Base-by-base conservation (phyloP, 2,329 filamentous ascomycete genomes). In the Sarocladiaceae sp. region DNA sequence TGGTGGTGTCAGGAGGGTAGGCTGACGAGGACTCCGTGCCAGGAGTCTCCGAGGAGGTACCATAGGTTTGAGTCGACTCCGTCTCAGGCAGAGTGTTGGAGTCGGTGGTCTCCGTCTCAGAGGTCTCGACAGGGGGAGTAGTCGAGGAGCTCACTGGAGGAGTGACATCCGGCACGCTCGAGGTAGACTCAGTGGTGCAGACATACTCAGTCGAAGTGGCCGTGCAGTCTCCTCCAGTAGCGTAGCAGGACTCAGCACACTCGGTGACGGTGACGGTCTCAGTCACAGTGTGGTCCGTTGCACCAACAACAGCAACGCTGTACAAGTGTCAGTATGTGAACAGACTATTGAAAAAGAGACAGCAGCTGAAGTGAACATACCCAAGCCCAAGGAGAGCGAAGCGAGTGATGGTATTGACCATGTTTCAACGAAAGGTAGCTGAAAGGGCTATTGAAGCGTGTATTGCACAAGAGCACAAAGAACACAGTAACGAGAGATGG, bases 351-450 rank as follows among this genome's bases (percentile, higher is more conserved):
- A 17, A 22, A 44, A 39, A 6, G 3, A 17, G 5, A 42, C 26
- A 23, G 28, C 13, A 48, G 22, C 15, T 13, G 23, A 15, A 18
- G 13, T 53, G 57, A 23, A 44, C 57, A 39, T 57, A 68, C 66
- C 61, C 59, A 47, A 65, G 53, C 49, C 63, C 64, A 28, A 62
- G 11, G 12, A 68, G 57, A 58, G 59, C 55, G n/a, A 64, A 56
- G 47, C 55, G 52, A 57, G 55, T 18, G 51, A 60, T n/a, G 37
- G 52, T 53, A 53, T 57, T 57, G 51, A 63, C 55, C 57, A 65
- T 61, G 37, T 52, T 51, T 44, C 46, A 51, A 39, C 28, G 26
- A 26, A 44, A 15, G 23, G 50, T 23, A 17, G 40, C 23, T 12
- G 25, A 10, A 25, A 42, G 4, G 23, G 22, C 17, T 11, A 28